Evolutionary conservation across 2,329 filamentous ascomycete genomes (phyloP).

Genomic region (Fusarium subtropicale): DNA sequence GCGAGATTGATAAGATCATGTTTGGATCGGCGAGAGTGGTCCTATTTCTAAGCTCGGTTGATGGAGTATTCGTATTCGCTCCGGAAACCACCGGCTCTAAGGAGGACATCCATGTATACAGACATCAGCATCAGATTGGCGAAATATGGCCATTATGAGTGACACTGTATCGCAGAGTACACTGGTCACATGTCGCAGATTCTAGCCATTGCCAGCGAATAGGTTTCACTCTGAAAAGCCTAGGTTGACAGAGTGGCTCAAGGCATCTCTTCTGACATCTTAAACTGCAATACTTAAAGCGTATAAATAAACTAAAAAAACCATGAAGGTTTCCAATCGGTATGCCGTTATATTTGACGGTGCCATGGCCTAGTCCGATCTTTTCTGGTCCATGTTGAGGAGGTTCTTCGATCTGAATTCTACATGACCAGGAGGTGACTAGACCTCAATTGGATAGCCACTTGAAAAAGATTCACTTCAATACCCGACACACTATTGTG

Average conservation of each 20-base stretch:
- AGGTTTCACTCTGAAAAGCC: too few relatives aligned
- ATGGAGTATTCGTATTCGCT: conserved; percentile 6
- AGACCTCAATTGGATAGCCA: too few relatives aligned
- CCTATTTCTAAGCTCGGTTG: neutral
- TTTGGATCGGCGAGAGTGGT: neutral
- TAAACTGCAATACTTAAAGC: neutral
- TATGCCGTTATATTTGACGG: too few relatives aligned
- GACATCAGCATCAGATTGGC: neutral
- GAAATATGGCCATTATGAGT: neutral
- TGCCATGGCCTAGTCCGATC: too few relatives aligned
- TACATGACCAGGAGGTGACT: too few relatives aligned
- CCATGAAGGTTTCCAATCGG: too few relatives aligned
- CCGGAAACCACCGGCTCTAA: neutral
- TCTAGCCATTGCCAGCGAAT: too few relatives aligned
- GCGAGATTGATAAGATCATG: conserved; percentile 8
- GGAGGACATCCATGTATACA: neutral
- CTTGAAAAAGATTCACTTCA: too few relatives aligned
- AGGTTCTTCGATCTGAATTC: too few relatives aligned
- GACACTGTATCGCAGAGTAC: neutral
- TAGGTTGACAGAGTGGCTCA: too few relatives aligned
- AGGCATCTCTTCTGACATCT: too few relatives aligned
- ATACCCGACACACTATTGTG: neutral
- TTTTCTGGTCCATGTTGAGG: too few relatives aligned
- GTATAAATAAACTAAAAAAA: neutral
- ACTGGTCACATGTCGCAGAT: neutral